Evolutionary conservation across 345 rosid genomes (phyloP), one percentile per base, ranked within the genome.

Genomic region (Tarenaya hassleriana): DNA sequence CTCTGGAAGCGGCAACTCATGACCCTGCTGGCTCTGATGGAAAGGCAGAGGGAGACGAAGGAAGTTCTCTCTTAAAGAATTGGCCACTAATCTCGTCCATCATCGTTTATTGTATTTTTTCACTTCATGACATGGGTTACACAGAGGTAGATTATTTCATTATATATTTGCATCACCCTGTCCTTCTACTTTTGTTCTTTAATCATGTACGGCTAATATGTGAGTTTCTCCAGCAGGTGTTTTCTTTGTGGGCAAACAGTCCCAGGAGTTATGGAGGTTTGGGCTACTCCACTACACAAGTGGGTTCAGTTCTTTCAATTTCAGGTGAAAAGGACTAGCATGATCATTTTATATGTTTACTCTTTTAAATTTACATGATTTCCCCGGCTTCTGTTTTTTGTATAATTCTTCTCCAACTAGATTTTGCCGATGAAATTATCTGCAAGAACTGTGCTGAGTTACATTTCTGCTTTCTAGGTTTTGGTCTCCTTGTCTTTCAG

Each of bases 91-190:
- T 92, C 70, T 92, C 98, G 42, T 79, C 98, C 16, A 80, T 88
- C 41, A 67, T 88, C 8, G 95, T 85, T 39, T 88, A 92, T 50
- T 88, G 91, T 27, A 49, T 85, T 64, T 83, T 88, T 70, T 81
- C 97, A 8, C 94, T 92, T 42, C 91, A 83, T 51, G 95, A 92
- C 56, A 88, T 92, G 97, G 95, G 95, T 60, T 92, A 88, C 72
- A 47, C 91, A 1, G 95, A 92, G 95, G 97, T 88, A 68, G 12
- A 1, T 18, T 44, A 64, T 42, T 42, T 41, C 24, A 15, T 5
- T 39, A 13, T 38, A 4, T 31, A 40, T n/a, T n/a, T 47, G 16
- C 70, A 40, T 46, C 37, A 7, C 19, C 52, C 47, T 21, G 40
- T 15, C 45, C 3, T 16, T 52, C 44, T 1, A 9, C 34, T 7